Conservation (phyloP, 768 basidiomycete species). For the Trichaptum fuscoviolaceum region DNA sequence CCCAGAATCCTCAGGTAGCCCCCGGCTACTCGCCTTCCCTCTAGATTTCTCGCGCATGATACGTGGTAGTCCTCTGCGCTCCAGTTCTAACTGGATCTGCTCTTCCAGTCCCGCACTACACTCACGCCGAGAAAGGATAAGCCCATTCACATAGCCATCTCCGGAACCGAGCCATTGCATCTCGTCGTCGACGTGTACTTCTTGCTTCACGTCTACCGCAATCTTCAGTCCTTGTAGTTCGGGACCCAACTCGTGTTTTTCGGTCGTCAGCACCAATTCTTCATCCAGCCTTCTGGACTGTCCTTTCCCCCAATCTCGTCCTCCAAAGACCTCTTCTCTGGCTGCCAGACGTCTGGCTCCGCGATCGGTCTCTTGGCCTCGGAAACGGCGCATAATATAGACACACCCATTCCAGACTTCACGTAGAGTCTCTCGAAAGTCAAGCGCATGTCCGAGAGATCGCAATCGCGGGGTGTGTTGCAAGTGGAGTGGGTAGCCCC, state of each 20-base stretch:
- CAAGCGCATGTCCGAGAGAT: conserved; percentile 58
- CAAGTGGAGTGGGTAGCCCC: conserved; percentile 21
- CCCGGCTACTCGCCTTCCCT: neutral
- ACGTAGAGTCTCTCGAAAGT: conserved; percentile 62
- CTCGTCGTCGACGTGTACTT: conserved; percentile 39
- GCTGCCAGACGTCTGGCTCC: conserved; percentile 38
- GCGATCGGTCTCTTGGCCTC: conserved; percentile 49
- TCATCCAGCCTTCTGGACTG: neutral
- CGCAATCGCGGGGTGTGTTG: conserved; percentile 47
- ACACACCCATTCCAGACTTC: conserved; percentile 54
- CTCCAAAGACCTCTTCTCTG: conserved; percentile 30
- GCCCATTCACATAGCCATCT: conserved; percentile 40
- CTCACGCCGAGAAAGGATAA: conserved; percentile 35
- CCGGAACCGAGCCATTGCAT: conserved; percentile 50
- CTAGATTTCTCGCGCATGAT: neutral
- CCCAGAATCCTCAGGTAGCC: neutral
- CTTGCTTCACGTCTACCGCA: conserved; percentile 35
- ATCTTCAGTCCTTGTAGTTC: conserved; percentile 19
- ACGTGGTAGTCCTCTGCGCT: conserved; percentile 32
- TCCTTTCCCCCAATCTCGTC: conserved; percentile 16
- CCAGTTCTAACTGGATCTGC: conserved; percentile 50
- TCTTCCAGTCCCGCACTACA: conserved; percentile 47
- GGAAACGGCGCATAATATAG: conserved; percentile 51
- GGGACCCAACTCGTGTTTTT: conserved; percentile 1
- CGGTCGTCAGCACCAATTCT: neutral